Base-by-base conservation (phyloP, 2,329 filamentous ascomycete species). In the Diaporthe sp. region DNA sequence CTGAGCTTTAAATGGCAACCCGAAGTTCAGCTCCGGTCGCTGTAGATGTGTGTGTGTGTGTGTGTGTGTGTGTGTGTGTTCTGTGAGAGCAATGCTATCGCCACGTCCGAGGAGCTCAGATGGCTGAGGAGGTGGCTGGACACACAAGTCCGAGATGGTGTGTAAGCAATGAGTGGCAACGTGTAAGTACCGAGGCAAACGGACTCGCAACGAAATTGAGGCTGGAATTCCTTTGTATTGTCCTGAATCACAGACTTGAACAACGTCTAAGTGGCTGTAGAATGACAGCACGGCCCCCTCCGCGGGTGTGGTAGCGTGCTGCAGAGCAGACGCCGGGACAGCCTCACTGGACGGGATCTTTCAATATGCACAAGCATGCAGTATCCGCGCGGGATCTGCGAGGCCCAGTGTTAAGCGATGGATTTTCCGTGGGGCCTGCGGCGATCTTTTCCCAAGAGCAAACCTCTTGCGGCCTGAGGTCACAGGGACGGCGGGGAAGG, bases 261-360 rank as follows among this genome's bases (percentile, higher is more conserved):
- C 1, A 13, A 5, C n/a, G 4, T 34, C 31, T 7, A 12, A 39
- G 34, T 20, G 9, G 22, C 22, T 39, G 15, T 25, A 53, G 13
- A 70, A 20, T 17, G 31, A 25, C 47, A 6, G 31, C 31, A 25
- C 47, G 47, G 63, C 31, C 31, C 42, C 22, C 34, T 53, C 22
- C 63, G 28, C 22, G 13, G 31, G 4, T 34, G 4, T 51, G 22
- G 63, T 51, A 20, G 9, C 9, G 20, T 13, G 44, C n/a, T 28
- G 22, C n/a, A 20, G n/a, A 55, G 7, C n/a, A 10, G 13, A 8
- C 5, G 47, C 65, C 22, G 34, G 13, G 28, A 15, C 65, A 70
- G 65, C 65, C 65, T 70, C 47, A 70, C 47, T 55, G n/a, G 12
- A 28, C 22, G 60, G 25, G 60, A 47, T 68, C 47, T 68, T 28